Percentiles rank a stretch among this genome's conserved stretches.
phyloP scores from a whole-genome alignment of 768 basidiomycete genomes.

The Asterophora parasitica region DNA sequence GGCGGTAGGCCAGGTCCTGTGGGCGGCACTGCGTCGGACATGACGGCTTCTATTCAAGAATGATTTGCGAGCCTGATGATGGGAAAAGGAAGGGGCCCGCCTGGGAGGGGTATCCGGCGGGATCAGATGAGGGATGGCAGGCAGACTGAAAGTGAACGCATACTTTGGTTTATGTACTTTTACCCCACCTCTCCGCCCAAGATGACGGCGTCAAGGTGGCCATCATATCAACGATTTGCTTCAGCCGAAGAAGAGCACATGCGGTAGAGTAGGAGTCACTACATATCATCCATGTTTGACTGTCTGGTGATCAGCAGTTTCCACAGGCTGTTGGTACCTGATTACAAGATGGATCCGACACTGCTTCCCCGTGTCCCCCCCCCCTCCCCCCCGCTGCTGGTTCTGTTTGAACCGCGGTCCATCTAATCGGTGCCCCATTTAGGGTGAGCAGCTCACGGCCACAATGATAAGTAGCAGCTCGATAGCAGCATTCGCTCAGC shows the following conservation, averaged over 20 bases:
- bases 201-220: neutral
- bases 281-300: too few species aligned
- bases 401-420: too few species aligned
- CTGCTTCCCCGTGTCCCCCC: too few species aligned
- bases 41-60: neutral
- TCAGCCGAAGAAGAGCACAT: neutral
- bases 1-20: neutral
- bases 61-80: neutral
- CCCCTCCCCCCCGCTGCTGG: too few species aligned
- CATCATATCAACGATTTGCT: neutral
- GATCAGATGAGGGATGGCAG: neutral
- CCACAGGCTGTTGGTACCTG: too few species aligned
- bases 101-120: neutral
- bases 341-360: too few species aligned
- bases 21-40: neutral
- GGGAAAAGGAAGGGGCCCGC: neutral
- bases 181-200: neutral
- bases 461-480: too few species aligned
- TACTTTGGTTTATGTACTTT: neutral
- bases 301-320: too few species aligned
- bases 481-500: too few species aligned
- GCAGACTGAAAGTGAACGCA: neutral
- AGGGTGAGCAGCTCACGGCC: too few species aligned
- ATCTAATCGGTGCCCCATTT: too few species aligned
- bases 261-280: too few species aligned